Base-by-base conservation (phyloP, 345 rosid species). In the Ceriops decandra region DNA sequence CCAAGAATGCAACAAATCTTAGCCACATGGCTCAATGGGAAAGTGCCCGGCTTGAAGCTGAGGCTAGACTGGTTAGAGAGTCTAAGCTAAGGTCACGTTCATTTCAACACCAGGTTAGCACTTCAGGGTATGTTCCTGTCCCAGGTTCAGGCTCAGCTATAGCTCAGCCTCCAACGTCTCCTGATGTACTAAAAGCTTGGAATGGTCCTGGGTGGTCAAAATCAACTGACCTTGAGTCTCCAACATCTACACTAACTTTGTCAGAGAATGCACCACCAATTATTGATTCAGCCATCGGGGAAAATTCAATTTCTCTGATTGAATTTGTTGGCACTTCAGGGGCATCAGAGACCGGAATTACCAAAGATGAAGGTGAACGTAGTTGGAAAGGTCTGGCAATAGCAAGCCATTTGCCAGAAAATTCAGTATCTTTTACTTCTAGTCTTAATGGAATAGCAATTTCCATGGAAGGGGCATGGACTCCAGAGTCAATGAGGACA, bases 11-110 rank as follows among this genome's bases (percentile, higher is more conserved):
- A 21, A 90, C 93, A 5, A 86, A 86, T 52, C 87, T 89, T 27
- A 90, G 92, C 74, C 98, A 92, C 81, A 86, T 87, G 85, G 98
- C 96, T 76, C 98, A 92, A 51, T 92, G 98, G 98, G 98, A 92
- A 63, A 90, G 92, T 67, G 98, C 98, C 53, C 62, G 98, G 22
- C 88, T 92, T 4, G 96, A 92, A 82, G 98, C 98, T 27, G 96
- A 91, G 68, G 97, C 93, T 26, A 77, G 87, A 42, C 64, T 79
- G 68, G 87, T 75, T 30, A 77, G 79, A 67, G 85, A 81, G 63
- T 83, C 87, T 46, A 35, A 64, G 54, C 53, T 66, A 6, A 33
- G 90, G 3, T 84, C 88, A 6, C 85, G 77, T 66, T 81, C 89
- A 17, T 74, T 84, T 63, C 84, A 84, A 2, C 77, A 71, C 30